Conservation (phyloP, 78 protist species). For the Monosiga brevicollis region DNA sequence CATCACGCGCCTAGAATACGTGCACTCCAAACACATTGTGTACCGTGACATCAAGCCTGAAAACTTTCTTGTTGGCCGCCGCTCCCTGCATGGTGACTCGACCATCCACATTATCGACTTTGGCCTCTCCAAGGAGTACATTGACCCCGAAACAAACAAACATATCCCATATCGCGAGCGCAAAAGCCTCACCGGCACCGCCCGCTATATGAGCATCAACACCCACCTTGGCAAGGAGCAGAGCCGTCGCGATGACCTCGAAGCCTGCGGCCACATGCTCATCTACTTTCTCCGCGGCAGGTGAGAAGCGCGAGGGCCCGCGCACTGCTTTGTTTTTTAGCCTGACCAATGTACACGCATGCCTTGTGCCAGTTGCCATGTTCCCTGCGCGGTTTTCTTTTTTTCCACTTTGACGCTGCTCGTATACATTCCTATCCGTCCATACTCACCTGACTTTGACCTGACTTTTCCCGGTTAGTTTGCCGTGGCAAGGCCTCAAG, state of each 20-base stretch:
- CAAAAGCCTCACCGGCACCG: slow-evolving; percentile 94
- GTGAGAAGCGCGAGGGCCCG: too few species aligned
- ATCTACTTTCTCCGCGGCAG: slow-evolving; percentile 58
- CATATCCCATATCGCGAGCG: slow-evolving; percentile 94
- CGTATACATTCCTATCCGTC: too few species aligned
- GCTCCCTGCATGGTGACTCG: slow-evolving; percentile 42
- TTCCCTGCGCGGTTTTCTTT: too few species aligned
- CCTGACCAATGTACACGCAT: too few species aligned
- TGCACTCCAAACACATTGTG: slow-evolving; percentile 80
- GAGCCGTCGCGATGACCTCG: slow-evolving; percentile 90
- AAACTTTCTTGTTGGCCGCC: slow-evolving; percentile 91
- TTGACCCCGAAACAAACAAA: slow-evolving; percentile 79
- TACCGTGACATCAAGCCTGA: slow-evolving; percentile 95
- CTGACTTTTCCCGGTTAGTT: background rate
- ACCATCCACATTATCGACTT: slow-evolving; percentile 78
- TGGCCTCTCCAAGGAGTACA: slow-evolving; percentile 93
- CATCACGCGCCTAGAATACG: slow-evolving; percentile 35
- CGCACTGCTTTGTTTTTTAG: too few species aligned
- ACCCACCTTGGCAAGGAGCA: slow-evolving; percentile 92
- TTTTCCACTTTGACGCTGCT: too few species aligned
- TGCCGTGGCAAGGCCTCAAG: slow-evolving; percentile 82
- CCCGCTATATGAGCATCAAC: slow-evolving; percentile 85
- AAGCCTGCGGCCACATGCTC: slow-evolving; percentile 71
- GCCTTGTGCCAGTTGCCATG: too few species aligned
- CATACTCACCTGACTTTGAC: too few species aligned